Conservation (phyloP, 2,329 filamentous ascomycete species). For the Trichoderma gracile region DNA sequence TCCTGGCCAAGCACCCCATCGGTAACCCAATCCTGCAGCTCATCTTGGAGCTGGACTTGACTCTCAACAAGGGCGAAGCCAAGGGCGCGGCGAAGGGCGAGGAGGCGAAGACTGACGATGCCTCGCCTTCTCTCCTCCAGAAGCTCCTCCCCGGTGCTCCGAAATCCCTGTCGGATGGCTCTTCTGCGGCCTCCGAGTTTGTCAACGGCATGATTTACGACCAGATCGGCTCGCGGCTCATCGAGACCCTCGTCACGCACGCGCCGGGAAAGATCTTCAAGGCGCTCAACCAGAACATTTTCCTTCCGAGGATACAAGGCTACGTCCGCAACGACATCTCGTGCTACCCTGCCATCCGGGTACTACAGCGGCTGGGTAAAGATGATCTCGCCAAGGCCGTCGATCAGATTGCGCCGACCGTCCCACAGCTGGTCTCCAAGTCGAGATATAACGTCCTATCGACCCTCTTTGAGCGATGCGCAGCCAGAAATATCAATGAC, state of each 20-base stretch:
- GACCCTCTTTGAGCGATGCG: slow-evolving; percentile 79
- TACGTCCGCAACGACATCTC: slow-evolving; percentile 88
- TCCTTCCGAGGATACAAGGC: slow-evolving; percentile 76
- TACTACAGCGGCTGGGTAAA: slow-evolving; percentile 80
- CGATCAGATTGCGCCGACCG: slow-evolving; percentile 68
- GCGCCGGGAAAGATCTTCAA: slow-evolving; percentile 91
- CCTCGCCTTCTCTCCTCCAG: slow-evolving; percentile 62
- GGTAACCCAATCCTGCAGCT: slow-evolving; percentile 94
- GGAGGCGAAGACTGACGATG: slow-evolving; percentile 34
- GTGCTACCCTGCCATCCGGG: slow-evolving; percentile 79
- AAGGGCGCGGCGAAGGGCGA: slow-evolving; percentile 47
- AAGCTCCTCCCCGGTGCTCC: slow-evolving; percentile 76
- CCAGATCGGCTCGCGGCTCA: slow-evolving; percentile 80
- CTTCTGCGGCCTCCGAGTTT: slow-evolving; percentile 72
- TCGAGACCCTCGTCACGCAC: slow-evolving; percentile 81
- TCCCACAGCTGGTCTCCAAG: slow-evolving; percentile 71
- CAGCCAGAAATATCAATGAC: slow-evolving; percentile 62
- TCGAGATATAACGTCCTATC: slow-evolving; percentile 77
- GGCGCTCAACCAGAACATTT: slow-evolving; percentile 74
- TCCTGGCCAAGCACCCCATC: slow-evolving; percentile 83
- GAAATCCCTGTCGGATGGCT: slow-evolving; percentile 68
- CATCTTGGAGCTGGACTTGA: slow-evolving; percentile 81
- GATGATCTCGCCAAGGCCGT: slow-evolving; percentile 79
- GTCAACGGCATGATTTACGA: slow-evolving; percentile 88
- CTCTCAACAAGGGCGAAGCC: slow-evolving; percentile 67